Evolutionary conservation across 805 yeast genomes (phyloP).

Genomic region (Pichia ethanolica): DNA sequence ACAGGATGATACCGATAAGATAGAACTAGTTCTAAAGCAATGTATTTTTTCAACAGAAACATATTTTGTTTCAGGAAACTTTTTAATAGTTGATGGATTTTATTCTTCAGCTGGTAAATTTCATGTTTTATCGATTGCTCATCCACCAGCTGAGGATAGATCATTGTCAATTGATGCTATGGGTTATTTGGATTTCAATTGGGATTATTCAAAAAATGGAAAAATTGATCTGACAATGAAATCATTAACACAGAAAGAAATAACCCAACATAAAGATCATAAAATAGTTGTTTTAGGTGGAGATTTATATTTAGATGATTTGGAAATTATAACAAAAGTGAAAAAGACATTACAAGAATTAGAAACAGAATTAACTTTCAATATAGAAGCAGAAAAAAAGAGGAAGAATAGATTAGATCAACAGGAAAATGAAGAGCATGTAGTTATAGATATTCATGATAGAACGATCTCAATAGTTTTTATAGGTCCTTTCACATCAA

Average conservation of each 20-base stretch:
- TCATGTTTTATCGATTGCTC: slow-evolving; percentile 68
- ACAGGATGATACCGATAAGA: slow-evolving; percentile 74
- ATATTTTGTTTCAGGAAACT: slow-evolving; percentile 68
- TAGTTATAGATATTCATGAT: neutral
- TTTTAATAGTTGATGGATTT: slow-evolving; percentile 77
- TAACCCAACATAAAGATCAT: slow-evolving; percentile 38
- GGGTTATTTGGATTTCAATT: slow-evolving; percentile 67
- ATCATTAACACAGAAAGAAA: slow-evolving; percentile 46
- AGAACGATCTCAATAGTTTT: slow-evolving; percentile 48
- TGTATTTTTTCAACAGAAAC: slow-evolving; percentile 56
- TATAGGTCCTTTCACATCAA: slow-evolving; percentile 71
- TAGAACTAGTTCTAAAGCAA: slow-evolving; percentile 59
- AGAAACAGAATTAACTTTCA: slow-evolving; percentile 34
- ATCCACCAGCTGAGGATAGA: slow-evolving; percentile 83
- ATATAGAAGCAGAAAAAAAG: slow-evolving; percentile 15
- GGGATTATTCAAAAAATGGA: slow-evolving; percentile 24
- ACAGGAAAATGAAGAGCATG: slow-evolving; percentile 8
- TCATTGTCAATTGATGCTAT: slow-evolving; percentile 57
- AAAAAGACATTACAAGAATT: slow-evolving; percentile 52
- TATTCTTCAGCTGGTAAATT: slow-evolving; percentile 67
- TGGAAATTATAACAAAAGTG: slow-evolving; percentile 52
- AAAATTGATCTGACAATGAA: slow-evolving; percentile 58
- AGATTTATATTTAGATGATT: slow-evolving; percentile 59
- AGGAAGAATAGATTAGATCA: neutral
- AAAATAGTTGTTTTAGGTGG: slow-evolving; percentile 68